Percentiles rank a stretch among this genome's conserved stretches.
phyloP scores from a whole-genome alignment of 2,329 filamentous ascomycete species.

The Lasiodiplodia citricola region DNA sequence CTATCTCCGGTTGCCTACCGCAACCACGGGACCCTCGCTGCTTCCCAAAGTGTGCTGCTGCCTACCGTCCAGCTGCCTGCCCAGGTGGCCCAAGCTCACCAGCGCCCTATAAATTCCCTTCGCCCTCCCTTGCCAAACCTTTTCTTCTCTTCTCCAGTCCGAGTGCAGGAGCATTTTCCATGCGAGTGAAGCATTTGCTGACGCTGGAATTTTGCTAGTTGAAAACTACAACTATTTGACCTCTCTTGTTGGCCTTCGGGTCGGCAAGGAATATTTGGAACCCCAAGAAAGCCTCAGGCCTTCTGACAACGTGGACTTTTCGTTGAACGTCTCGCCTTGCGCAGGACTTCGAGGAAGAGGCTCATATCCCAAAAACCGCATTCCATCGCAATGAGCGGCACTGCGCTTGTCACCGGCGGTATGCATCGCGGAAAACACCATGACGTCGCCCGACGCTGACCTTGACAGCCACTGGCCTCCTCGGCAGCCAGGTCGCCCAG shows the following conservation, averaged over 20 bases:
- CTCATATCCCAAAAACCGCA: background rate
- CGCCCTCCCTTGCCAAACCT: constrained; percentile 7
- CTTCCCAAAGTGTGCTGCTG: background rate
- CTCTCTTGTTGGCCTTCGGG: constrained; percentile 73
- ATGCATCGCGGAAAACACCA: constrained; percentile 26
- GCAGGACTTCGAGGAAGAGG: constrained; percentile 59
- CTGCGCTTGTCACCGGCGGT: constrained; percentile 78
- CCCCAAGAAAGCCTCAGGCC: constrained; percentile 35
- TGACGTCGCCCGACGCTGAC: constrained; percentile 6
- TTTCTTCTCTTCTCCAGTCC: constrained; percentile 52
- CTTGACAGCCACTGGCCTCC: constrained; percentile 71
- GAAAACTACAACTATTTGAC: constrained; percentile 81
- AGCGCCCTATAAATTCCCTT: background rate
- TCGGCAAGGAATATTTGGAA: constrained; percentile 82
- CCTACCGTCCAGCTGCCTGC: background rate
- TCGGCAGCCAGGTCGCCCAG: constrained; percentile 78
- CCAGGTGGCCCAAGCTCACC: background rate
- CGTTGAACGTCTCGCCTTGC: constrained; percentile 55
- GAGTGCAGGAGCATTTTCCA: constrained; percentile 79
- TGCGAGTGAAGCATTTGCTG: constrained; percentile 87
- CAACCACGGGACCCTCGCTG: background rate
- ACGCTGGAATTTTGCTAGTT: constrained; percentile 89
- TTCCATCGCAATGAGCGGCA: constrained; percentile 47
- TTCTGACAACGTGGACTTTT: constrained; percentile 48
- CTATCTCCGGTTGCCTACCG: background rate